These are phyloP conservation scores for Friedmanniomyces endolithicus DNA, from an alignment of 495 filamentous ascomycete genomes.

Conservation along the genomic window DNA sequence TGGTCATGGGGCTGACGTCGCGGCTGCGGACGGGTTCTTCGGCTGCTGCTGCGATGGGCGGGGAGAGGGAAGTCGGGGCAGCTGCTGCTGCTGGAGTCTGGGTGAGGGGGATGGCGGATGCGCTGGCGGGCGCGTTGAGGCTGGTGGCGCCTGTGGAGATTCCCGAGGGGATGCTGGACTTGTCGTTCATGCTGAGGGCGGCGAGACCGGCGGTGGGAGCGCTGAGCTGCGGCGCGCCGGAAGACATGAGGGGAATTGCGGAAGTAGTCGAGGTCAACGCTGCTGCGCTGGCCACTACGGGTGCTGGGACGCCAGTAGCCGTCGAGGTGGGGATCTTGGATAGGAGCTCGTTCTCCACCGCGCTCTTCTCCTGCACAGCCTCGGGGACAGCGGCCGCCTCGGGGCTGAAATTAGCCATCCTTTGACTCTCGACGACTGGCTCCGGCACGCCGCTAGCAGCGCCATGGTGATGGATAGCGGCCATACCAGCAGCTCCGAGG, in stretches of 20 bases:
- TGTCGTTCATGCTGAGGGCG: conserved; percentile 19
- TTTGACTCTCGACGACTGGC: conserved; percentile 1
- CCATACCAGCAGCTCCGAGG: conserved; percentile 18
- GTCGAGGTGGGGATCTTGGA: conserved; percentile 9
- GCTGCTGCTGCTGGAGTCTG: not conserved
- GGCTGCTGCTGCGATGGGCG: not conserved
- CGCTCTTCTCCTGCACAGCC: conserved; percentile 19
- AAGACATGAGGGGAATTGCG: not conserved
- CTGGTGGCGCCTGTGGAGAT: not conserved
- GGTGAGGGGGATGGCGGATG: conserved; percentile 3
- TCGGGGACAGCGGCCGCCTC: conserved; percentile 19
- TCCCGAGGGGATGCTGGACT: not conserved
- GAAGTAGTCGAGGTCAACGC: conserved; percentile 6
- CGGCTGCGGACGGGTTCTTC: conserved; percentile 14
- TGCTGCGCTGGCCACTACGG: conserved; percentile 1
- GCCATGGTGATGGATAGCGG: not conserved
- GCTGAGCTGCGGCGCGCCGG: conserved; percentile 16
- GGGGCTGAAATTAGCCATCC: conserved; percentile 10
- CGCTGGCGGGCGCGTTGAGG: conserved; percentile 17
- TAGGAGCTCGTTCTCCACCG: conserved; percentile 21
- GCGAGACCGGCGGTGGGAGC: conserved; percentile 17
- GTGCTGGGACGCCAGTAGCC: not conserved
- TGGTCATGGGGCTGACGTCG: conserved; percentile 29
- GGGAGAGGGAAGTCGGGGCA: not conserved
- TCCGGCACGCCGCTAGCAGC: conserved; percentile 2